Evolutionary conservation across 2,329 filamentous ascomycete species (phyloP).

Genomic region (Harringtonia lauricola): DNA sequence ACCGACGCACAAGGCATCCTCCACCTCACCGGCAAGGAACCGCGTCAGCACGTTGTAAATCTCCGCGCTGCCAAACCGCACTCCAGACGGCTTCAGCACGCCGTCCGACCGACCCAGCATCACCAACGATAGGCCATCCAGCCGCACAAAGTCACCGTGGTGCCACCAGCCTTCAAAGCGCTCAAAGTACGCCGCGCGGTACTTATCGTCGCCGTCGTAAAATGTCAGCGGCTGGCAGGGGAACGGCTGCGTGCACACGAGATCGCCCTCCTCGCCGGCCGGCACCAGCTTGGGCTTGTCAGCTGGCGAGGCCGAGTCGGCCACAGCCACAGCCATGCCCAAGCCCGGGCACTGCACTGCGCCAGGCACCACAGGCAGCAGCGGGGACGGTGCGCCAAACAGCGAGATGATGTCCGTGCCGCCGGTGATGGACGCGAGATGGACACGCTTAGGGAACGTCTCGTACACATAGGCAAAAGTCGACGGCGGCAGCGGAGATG

Average conservation of each 20-base stretch:
- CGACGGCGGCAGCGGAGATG: constrained; percentile 81
- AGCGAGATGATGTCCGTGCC: constrained; percentile 95
- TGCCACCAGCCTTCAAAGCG: constrained; percentile 75
- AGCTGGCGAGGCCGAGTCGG: constrained; percentile 42
- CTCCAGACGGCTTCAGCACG: constrained; percentile 82
- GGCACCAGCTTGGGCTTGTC: constrained; percentile 36
- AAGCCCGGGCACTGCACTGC: constrained; percentile 71
- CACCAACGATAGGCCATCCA: constrained; percentile 60
- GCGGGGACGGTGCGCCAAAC: constrained; percentile 74
- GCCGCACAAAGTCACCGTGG: constrained; percentile 80
- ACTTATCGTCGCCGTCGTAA: constrained; percentile 69
- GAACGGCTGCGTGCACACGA: constrained; percentile 79
- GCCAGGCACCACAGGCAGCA: constrained; percentile 60
- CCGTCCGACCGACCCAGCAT: constrained; percentile 93
- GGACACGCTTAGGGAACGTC: constrained; percentile 68
- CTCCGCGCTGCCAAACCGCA: constrained; percentile 86
- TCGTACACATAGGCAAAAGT: constrained; percentile 86
- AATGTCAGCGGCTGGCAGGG: constrained; percentile 87
- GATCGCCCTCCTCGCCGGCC: constrained; percentile 66
- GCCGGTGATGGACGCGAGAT: constrained; percentile 87
- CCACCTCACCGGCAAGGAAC: constrained; percentile 66
- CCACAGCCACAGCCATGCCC: constrained; percentile 63
- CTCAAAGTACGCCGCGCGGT: constrained; percentile 78
- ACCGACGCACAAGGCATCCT: constrained; percentile 83
- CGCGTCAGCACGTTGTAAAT: constrained; percentile 91